A percentile compares a stretch with the other conserved stretches of the same genome.
These are phyloP conservation scores for Talaromyces stipitatus DNA, from an alignment of 495 filamentous ascomycete species.

Conservation along the genomic window DNA sequence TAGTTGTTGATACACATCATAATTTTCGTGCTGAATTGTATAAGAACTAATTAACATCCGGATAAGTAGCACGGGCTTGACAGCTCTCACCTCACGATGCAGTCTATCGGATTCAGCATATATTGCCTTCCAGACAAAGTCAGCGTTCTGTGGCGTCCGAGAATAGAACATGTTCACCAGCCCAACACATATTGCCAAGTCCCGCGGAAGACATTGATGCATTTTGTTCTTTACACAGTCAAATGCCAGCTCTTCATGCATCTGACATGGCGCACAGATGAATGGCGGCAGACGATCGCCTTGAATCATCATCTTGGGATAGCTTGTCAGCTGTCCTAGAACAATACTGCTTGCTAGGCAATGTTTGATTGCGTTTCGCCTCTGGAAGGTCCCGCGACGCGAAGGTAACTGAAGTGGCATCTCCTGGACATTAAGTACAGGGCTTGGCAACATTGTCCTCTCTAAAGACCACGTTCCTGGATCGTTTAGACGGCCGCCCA, in stretches of 20 bases:
- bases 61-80: background rate
- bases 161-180: conserved; percentile 6
- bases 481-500: background rate
- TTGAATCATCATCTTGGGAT: conserved; percentile 4
- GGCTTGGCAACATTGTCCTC: background rate
- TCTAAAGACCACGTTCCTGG: background rate
- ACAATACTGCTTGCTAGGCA: background rate
- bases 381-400: background rate
- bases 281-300: conserved; percentile 4
- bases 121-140: conserved; percentile 5
- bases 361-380: background rate
- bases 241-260: conserved; percentile 2
- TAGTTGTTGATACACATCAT: conserved; percentile 1
- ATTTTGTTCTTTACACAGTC: conserved; percentile 1
- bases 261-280: conserved; percentile 1
- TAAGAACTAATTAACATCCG: background rate
- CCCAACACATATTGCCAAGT: conserved; percentile 6
- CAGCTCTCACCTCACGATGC: background rate
- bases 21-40: background rate
- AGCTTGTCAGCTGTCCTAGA: conserved; percentile 1
- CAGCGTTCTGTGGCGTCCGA: conserved; percentile 1
- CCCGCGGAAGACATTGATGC: conserved; percentile 1
- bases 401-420: background rate
- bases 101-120: conserved; percentile 4
- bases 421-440: background rate